Evolutionary conservation across 257 asterid species (phyloP), one percentile per base, ranked within the genome.

Genomic region (Solanum pimpinellifolium): DNA sequence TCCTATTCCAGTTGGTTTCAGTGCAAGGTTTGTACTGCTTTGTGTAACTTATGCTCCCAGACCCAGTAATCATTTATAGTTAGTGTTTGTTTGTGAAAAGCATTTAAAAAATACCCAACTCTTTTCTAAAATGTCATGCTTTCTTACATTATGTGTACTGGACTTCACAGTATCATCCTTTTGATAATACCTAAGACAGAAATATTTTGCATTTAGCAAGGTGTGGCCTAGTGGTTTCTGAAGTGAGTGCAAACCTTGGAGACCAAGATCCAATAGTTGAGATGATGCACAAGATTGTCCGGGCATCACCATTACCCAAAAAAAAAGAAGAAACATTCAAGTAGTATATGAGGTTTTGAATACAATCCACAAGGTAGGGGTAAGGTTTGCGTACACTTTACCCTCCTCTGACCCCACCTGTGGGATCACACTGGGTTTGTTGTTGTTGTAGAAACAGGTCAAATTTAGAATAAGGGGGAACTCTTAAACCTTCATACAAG

Each of bases 1-100:
- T 86, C 94, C 99, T 89, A 96, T 94, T 90, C 98, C 98, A 35
- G 75, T 84, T 88, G 93, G 90, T 90, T 95, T 97, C 91, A 97
- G 97, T 88, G 95, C 99, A 74, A 97, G 99, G 99, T 97, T 87
- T 41, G 87, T 73, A 41, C 72, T 84, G 21, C 74, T 59, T 80
- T 87, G 9, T 42, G 68, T 74, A 86, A 46, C 75, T 87, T 87
- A 84, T 75, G 49, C 87, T 80, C 74, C 59, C 59, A 66, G 66
- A 75, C 74, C 56, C 59, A 68, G 66, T 33, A 69, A 41, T 84
- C 4, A 44, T 69, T 85, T 66, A 81, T 80, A 56, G 83, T n/a
- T 84, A 86, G 65, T 27, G 31, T 84, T 72, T 85, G 62, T 80
- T 56, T 59, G 37, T 65, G 62, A 41, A 33, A 59, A 70, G 23